These are phyloP conservation scores for Sinapis alba DNA, from an alignment of 441 rosid species.

Conservation along the genomic window DNA sequence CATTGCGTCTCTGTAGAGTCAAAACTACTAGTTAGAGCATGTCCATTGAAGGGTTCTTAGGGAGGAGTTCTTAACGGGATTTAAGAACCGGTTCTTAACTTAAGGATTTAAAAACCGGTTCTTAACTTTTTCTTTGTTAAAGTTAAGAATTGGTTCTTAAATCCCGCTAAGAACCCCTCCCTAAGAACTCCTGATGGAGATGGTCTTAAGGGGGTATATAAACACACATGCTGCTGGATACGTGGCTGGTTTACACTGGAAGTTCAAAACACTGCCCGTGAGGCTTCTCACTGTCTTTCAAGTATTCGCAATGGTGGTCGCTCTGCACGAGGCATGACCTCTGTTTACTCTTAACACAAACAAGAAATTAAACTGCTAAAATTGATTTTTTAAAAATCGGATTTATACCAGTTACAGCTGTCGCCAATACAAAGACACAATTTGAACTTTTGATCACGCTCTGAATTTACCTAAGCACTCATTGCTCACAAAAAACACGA, in stretches of 20 bases:
- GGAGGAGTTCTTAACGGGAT: too few species aligned
- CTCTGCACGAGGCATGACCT: constrained; percentile 31
- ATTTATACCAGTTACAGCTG: constrained; percentile 28
- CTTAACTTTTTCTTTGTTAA: too few species aligned
- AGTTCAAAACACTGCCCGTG: constrained; percentile 29
- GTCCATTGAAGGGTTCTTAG: too few species aligned
- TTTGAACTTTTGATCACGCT: constrained; percentile 23
- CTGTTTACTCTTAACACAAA: constrained; percentile 16
- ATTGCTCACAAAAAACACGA: constrained; percentile 24
- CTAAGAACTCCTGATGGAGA: too few species aligned
- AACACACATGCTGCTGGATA: neutral
- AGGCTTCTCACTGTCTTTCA: constrained; percentile 34
- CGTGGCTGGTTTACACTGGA: constrained; percentile 7
- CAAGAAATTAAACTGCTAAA: neutral
- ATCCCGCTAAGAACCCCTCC: too few species aligned
- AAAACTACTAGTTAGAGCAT: neutral
- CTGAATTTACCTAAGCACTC: constrained; percentile 25
- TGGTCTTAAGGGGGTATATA: constrained; percentile 7
- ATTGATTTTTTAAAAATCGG: neutral
- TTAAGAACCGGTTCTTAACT: too few species aligned
- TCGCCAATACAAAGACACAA: constrained; percentile 29
- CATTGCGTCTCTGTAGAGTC: constrained; percentile 26
- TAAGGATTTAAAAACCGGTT: too few species aligned
- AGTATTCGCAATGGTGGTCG: neutral
- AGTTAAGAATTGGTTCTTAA: too few species aligned